Evolutionary conservation across 2,329 filamentous ascomycete species (phyloP).

Genomic region (Ambrosiella beaveri): DNA sequence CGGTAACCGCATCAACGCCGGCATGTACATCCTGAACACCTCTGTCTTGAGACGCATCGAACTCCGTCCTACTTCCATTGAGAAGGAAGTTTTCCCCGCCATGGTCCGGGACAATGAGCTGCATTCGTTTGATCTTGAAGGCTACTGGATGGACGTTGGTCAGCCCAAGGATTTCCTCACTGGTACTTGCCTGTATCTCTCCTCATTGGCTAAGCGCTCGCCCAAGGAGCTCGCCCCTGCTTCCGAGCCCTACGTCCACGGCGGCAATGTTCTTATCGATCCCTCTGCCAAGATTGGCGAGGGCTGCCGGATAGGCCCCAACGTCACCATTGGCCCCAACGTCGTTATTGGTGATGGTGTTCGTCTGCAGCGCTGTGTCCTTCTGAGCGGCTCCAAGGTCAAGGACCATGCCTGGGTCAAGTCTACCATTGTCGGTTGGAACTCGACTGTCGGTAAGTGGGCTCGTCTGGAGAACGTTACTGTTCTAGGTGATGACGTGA

Average conservation of each 20-base stretch:
- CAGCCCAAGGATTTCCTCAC: conserved; percentile 97
- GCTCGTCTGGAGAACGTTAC: conserved; percentile 93
- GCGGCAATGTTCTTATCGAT: conserved; percentile 91
- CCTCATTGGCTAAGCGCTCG: conserved; percentile 75
- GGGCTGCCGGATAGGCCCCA: conserved; percentile 95
- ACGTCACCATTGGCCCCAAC: conserved; percentile 86
- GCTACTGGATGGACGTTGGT: conserved; percentile 99
- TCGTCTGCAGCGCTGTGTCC: conserved; percentile 77
- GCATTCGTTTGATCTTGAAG: conserved; percentile 90
- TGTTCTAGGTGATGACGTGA: conserved; percentile 95
- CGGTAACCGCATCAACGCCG: conserved; percentile 95
- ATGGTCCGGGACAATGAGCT: conserved; percentile 79
- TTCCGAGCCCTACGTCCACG: conserved; percentile 66
- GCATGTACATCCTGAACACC: conserved; percentile 95
- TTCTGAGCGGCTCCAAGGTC: conserved; percentile 78
- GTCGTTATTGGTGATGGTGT: conserved; percentile 90
- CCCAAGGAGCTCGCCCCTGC: conserved; percentile 65
- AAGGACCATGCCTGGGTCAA: conserved; percentile 99
- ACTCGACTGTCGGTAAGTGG: conserved; percentile 90
- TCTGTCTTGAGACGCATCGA: conserved; percentile 83
- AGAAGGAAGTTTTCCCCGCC: conserved; percentile 95
- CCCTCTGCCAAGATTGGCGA: conserved; percentile 89
- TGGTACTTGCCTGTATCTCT: conserved; percentile 90
- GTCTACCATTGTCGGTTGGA: conserved; percentile 97
- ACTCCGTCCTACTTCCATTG: conserved; percentile 88